Conservation (phyloP, 257 asterid genomes). For the Przewalskia tangutica region DNA sequence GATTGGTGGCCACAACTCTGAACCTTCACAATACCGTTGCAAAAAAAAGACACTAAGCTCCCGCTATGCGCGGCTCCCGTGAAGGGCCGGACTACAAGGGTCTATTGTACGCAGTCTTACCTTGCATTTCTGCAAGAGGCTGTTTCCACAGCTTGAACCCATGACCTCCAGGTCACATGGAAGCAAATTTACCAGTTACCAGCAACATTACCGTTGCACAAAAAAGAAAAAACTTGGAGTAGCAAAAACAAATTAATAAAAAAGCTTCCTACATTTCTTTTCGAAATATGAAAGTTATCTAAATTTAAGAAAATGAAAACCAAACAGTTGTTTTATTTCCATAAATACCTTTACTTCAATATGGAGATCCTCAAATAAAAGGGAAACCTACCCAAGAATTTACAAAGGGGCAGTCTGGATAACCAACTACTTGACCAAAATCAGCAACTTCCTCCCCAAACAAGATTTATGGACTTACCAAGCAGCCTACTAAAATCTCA, state of each 20-base stretch:
- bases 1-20: background rate
- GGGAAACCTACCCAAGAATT: background rate
- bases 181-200: no score
- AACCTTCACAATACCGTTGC: background rate
- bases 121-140: no score
- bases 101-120: no score
- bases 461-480: background rate
- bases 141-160: no score
- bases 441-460: background rate
- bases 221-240: background rate
- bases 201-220: no score
- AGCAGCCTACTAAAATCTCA: background rate
- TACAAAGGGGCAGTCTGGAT: background rate
- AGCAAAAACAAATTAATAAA: background rate
- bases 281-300: background rate
- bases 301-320: background rate
- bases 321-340: background rate
- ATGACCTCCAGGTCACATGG: no score
- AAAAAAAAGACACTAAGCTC: no score
- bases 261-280: background rate
- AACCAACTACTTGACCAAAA: background rate
- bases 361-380: background rate
- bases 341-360: background rate
- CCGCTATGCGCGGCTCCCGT: no score
- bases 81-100: no score